Conservation (phyloP, 306 rosid genomes). For the barrel medic (Medicago truncatula) region DNA sequence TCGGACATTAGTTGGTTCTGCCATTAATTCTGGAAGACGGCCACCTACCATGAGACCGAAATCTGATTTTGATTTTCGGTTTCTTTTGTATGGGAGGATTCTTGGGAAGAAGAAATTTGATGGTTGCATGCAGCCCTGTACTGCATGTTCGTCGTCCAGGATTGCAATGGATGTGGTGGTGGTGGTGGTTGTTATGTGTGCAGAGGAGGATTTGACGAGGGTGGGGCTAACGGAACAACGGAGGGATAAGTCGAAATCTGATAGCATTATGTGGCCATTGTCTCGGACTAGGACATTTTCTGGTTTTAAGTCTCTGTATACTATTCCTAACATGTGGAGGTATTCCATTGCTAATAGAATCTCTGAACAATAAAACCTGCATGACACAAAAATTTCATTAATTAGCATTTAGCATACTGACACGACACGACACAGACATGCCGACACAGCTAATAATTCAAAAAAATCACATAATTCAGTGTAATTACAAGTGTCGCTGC, state of each 20-base stretch:
- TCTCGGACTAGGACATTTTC: slow-evolving; percentile 84
- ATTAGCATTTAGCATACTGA: background rate
- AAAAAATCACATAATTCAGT: too few relatives aligned
- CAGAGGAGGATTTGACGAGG: slow-evolving; percentile 80
- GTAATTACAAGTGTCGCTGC: too few relatives aligned
- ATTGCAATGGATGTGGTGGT: slow-evolving; percentile 10
- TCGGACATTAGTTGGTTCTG: slow-evolving; percentile 83
- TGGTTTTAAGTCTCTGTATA: slow-evolving; percentile 87
- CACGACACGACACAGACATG: too few relatives aligned
- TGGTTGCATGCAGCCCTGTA: slow-evolving; percentile 52
- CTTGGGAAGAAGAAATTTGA: slow-evolving; percentile 76
- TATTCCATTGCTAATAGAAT: slow-evolving; percentile 85
- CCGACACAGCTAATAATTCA: too few relatives aligned
- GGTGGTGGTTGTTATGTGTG: slow-evolving; percentile 26
- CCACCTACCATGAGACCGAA: slow-evolving; percentile 60
- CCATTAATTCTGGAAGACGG: slow-evolving; percentile 85
- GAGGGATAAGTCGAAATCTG: slow-evolving; percentile 85
- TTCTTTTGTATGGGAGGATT: slow-evolving; percentile 68
- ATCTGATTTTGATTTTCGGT: slow-evolving; percentile 76
- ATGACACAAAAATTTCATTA: slow-evolving; percentile 28
- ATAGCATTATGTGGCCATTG: slow-evolving; percentile 93
- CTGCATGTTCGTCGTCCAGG: slow-evolving; percentile 35
- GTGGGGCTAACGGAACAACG: slow-evolving; percentile 84
- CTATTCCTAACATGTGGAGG: slow-evolving; percentile 92
- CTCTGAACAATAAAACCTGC: slow-evolving; percentile 84